Evolutionary conservation across 352 stramenopile genomes (phyloP).

Genomic region (Globisporangium splendens): DNA sequence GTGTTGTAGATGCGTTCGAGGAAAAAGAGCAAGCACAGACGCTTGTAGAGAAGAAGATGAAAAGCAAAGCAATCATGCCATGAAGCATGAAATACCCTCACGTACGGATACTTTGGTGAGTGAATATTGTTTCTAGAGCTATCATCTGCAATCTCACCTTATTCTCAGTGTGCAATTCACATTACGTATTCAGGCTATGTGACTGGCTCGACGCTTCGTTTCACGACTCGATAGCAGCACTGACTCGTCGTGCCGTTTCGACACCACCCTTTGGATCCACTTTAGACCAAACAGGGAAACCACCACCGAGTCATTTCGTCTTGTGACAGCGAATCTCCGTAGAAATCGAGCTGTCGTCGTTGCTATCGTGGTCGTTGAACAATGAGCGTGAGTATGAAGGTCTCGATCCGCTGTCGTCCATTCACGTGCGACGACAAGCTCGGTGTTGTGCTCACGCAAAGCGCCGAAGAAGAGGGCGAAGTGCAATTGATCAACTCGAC

Average conservation of each 20-base stretch:
- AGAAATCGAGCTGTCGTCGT: neutral
- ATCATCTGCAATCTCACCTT: neutral
- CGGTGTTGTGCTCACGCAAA: conserved; percentile 90
- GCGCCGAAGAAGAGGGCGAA: conserved; percentile 90
- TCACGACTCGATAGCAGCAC: too few relatives aligned
- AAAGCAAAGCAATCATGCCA: neutral
- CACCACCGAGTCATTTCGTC: too few relatives aligned
- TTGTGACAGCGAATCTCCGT: too few relatives aligned
- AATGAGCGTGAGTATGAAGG: conserved; percentile 90
- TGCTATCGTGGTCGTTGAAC: neutral
- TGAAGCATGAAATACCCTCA: neutral
- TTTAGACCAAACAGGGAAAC: neutral
- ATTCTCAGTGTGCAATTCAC: neutral
- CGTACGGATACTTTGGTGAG: neutral
- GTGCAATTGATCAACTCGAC: conserved; percentile 91
- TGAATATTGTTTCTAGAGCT: neutral
- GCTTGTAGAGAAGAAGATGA: neutral
- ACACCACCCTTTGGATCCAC: too few relatives aligned
- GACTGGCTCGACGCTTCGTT: too few relatives aligned
- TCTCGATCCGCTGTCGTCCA: conserved; percentile 81
- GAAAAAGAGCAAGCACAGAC: neutral
- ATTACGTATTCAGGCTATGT: too few relatives aligned
- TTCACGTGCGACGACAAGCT: conserved; percentile 91
- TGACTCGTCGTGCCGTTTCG: too few relatives aligned
- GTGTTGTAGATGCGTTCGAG: neutral